These are phyloP conservation scores for Ajuga chamaepitys DNA, from an alignment of 257 asterid species.

Conservation along the genomic window DNA sequence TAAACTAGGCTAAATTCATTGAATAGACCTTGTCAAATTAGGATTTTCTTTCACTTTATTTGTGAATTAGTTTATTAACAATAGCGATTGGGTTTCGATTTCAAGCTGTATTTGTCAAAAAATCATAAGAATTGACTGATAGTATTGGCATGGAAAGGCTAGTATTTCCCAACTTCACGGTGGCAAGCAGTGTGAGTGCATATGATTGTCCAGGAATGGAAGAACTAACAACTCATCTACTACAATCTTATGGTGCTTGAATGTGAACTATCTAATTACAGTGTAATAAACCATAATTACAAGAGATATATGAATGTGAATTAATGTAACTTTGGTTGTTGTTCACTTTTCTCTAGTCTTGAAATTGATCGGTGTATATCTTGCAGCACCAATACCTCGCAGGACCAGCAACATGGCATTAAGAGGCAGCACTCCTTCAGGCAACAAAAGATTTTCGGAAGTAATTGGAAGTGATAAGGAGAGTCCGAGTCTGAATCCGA, in stretches of 20 bases:
- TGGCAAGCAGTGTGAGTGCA: not conserved
- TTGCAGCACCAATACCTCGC: conserved; percentile 37
- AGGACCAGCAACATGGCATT: conserved; percentile 15
- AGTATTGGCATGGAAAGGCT: not conserved
- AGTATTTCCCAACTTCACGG: not conserved
- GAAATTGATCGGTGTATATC: conserved; percentile 6
- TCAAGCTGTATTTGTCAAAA: not conserved
- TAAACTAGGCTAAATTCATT: not conserved
- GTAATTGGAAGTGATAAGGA: not conserved
- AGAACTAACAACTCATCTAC: not conserved
- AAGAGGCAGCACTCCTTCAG: conserved; percentile 1
- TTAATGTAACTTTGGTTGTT: not conserved
- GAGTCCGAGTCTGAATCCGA: not conserved
- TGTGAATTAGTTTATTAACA: not conserved
- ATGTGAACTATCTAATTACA: not conserved
- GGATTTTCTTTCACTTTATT: not conserved
- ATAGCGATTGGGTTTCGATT: not conserved
- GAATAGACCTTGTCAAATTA: not conserved
- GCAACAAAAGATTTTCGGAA: not conserved
- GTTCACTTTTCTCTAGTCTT: not conserved
- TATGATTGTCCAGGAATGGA: not conserved
- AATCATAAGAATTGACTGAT: not conserved
- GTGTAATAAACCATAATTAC: not conserved
- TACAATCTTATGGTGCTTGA: not conserved
- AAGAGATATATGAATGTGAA: not conserved